phyloP scores from a whole-genome alignment of 2,329 filamentous ascomycete species.

The Talaromyces sp. region DNA sequence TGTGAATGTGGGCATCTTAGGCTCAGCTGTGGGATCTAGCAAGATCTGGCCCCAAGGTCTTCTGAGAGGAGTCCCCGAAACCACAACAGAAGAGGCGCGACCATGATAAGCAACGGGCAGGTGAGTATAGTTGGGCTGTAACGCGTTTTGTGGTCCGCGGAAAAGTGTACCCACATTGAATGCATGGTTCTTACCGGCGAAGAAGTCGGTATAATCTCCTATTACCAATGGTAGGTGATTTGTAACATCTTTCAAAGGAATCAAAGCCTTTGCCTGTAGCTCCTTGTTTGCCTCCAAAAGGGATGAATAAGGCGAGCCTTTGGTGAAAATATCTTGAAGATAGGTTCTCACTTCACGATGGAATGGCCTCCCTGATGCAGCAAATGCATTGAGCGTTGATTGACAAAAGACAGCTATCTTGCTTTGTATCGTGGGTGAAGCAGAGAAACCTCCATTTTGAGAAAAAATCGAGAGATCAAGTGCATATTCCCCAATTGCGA shows the following conservation, averaged over 20 bases:
- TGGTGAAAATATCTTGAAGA: constrained; percentile 64
- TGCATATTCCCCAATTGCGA: constrained; percentile 70
- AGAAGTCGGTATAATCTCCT: constrained; percentile 84
- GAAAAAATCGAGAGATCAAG: constrained; percentile 66
- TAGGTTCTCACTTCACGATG: constrained; percentile 66
- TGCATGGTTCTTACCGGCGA: constrained; percentile 77
- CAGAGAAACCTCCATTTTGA: constrained; percentile 57
- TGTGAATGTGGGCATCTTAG: constrained; percentile 61
- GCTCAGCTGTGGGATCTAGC: constrained; percentile 58
- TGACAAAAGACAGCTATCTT: constrained; percentile 62
- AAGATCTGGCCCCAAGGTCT: constrained; percentile 73
- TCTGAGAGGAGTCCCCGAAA: constrained; percentile 69
- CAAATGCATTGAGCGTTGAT: constrained; percentile 69
- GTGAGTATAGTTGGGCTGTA: constrained; percentile 79
- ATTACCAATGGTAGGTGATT: constrained; percentile 73
- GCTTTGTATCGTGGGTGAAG: constrained; percentile 54
- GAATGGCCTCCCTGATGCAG: constrained; percentile 64
- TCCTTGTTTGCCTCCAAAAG: constrained; percentile 60
- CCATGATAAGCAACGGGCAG: constrained; percentile 81
- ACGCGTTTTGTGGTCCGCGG: constrained; percentile 66
- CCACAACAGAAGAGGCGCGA: constrained; percentile 70
- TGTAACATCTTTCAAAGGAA: constrained; percentile 58
- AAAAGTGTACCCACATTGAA: constrained; percentile 70
- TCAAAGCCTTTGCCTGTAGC: constrained; percentile 56
- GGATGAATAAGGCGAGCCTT: constrained; percentile 57